Evolutionary conservation across 306 rosid species (phyloP), one percentile per base, ranked within the genome.

Genomic region (Pyrus pyrifolia): DNA sequence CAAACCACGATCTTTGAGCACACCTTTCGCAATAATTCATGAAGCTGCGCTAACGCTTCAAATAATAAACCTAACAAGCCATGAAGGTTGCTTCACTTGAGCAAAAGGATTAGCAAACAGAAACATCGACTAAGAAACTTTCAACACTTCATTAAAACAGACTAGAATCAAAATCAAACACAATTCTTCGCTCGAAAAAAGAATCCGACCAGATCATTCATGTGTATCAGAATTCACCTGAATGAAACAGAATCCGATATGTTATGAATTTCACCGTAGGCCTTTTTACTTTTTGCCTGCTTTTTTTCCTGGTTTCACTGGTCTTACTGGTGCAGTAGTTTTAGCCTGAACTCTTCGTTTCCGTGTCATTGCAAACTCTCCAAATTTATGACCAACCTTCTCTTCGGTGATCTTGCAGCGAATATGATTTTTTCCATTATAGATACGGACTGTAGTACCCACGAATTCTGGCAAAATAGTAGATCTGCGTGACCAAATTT

Each of bases 381-480:
- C 83, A 63, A 80, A 80, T 29, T 80, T 80, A 55, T 80, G 83
- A 51, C 83, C 83, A 6, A 80, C 83, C 67, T 80, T 80, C 31
- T 80, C 80, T 70, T 80, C 83, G 1, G 83, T 80, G 76, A 80
- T 75, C 79, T 74, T 80, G 44, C 80, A 68, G 35, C 70, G 75
- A 23, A 75, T n/a, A 70, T 74, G 79, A 68, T 64, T 31, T 51
- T 80, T 80, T 51, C 83, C 83, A 7, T 80, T 80, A 67, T 80
- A 69, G 11, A 75, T 69, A 33, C 55, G 64, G n/a, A 80, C 70
- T 1, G 76, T 69, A 53, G 76, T 58, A 29, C 83, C 83, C 9
- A 80, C 76, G 1, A 80, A 80, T 44, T 80, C 83, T 2, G 83
- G 83, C 46, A 80, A 52, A 69, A 80, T 80, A 25, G 83, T 74